Conservation (phyloP, 2,329 filamentous ascomycete species). For the Colletotrichum ledebouriae region DNA sequence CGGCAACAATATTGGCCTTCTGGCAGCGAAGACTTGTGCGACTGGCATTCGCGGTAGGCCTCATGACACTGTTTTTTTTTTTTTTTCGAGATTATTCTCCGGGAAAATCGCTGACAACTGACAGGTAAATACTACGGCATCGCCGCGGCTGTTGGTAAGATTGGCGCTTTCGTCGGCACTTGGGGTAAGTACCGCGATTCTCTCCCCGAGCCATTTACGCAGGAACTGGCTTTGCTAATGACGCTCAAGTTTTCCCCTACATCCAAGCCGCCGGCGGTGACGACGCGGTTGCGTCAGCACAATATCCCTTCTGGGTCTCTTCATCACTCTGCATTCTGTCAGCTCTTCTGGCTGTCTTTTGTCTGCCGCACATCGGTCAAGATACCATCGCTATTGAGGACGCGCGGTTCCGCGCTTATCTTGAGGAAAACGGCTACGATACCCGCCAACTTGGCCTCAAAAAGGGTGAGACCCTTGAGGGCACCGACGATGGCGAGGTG, state of each 20-base stretch:
- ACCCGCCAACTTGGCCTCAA: slow-evolving; percentile 66
- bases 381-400: slow-evolving; percentile 89
- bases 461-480: slow-evolving; percentile 47
- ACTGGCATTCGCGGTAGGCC: slow-evolving; percentile 81
- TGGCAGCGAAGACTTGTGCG: slow-evolving; percentile 89
- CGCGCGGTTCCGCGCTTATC: slow-evolving; percentile 77
- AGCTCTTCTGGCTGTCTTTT: slow-evolving; percentile 70
- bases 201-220: no score
- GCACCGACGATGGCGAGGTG: not conserved
- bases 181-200: slow-evolving; percentile 58
- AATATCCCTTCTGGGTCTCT: slow-evolving; percentile 93
- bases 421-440: slow-evolving; percentile 83
- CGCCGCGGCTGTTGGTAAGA: slow-evolving; percentile 80
- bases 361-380: slow-evolving; percentile 83
- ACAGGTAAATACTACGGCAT: slow-evolving; percentile 72
- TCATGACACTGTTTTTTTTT: no score
- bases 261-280: slow-evolving; percentile 72
- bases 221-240: not conserved
- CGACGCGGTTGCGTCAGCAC: slow-evolving; percentile 70
- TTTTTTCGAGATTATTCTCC: rapidly evolving
- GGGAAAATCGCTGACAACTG: not conserved
- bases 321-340: slow-evolving; percentile 82
- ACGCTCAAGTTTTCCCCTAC: slow-evolving; percentile 73
- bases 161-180: slow-evolving; percentile 87
- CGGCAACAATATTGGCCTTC: slow-evolving; percentile 90